Evolutionary conservation across 2,329 filamentous ascomycete genomes (phyloP), one percentile per base, ranked within the genome.

Genomic region (Alternaria sp.): DNA sequence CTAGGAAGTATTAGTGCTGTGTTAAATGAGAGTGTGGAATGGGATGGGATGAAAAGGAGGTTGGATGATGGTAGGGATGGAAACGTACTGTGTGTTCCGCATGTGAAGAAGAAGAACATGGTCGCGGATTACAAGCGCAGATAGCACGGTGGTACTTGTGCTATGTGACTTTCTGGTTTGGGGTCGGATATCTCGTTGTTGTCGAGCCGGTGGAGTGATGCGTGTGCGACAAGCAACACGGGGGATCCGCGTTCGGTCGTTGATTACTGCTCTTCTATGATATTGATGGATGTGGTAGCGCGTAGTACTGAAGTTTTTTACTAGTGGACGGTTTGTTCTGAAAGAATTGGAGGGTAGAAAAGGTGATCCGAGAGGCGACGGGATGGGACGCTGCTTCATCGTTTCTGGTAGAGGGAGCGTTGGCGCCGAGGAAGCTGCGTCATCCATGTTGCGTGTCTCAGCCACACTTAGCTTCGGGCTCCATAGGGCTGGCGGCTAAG

Each of bases 101-200:
- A 83, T 0, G 80, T 82, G 66, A 83, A 82, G 74, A 83, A 78
- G 76, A 83, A 80, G 69, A 80, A 80, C 78, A 80, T 80, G 29
- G 34, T 67, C 41, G 59, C 29, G 42, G 29, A 11, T 42, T 33
- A 36, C 40, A 51, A 41, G 46, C 51, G 40, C 21, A 11, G 11
- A 29, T 24, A 29, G 53, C 55, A 57, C 54, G 39, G 33, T 34
- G 31, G 28, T 29, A 24, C 11, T n/a, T 37, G 10, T 42, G 5
- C 4, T 45, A 13, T 2, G 45, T 42, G 28, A n/a, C 40, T 21
- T 17, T 11, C 24, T 48, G 28, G 24, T 48, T 14, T 3, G 21
- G 31, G 31, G 31, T 17, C 44, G 31, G 14, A 3, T 48, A 1
- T 24, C 29, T 33, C 21, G 3, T 41, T 33, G 29, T 5, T 31